Evolutionary conservation across 1,284 basidiomycete species (phyloP).

Genomic region (Rugosomyces carneus): DNA sequence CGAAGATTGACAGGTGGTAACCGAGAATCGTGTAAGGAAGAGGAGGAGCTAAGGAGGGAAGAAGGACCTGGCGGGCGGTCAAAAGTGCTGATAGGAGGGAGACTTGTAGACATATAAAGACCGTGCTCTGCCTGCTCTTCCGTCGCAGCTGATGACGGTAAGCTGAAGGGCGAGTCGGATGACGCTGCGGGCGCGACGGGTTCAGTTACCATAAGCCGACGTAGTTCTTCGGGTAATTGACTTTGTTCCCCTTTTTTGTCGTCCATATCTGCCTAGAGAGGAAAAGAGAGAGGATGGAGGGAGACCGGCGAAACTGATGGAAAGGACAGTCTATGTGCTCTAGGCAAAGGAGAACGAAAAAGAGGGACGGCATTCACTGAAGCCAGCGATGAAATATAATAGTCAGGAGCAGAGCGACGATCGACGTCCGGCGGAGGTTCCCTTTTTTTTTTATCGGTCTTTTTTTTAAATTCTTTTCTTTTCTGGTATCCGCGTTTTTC

Average conservation of each 20-base stretch:
- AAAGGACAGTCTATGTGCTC: constrained; percentile 2
- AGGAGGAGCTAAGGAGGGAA: constrained; percentile 10
- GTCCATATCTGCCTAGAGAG: constrained; percentile 25
- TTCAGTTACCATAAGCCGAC: constrained; percentile 24
- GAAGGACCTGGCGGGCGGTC: constrained; percentile 12
- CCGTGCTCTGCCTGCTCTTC: constrained; percentile 3
- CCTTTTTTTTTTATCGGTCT: neutral
- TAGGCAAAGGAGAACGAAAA: constrained; percentile 6
- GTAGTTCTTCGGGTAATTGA: constrained; percentile 38
- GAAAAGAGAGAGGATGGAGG: constrained; percentile 12
- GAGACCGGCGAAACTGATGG: neutral
- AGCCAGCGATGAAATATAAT: constrained; percentile 21
- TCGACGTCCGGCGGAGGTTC: constrained; percentile 27
- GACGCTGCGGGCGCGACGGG: constrained; percentile 30
- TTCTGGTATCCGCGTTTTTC: neutral
- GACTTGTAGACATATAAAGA: constrained; percentile 8
- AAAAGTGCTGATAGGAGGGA: constrained; percentile 15
- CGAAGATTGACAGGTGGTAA: constrained; percentile 6
- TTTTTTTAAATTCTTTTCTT: neutral
- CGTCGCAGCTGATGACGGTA: constrained; percentile 10
- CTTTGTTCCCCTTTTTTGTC: constrained; percentile 31
- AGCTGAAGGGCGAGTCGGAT: constrained; percentile 13
- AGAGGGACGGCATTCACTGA: constrained; percentile 24
- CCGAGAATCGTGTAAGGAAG: neutral
- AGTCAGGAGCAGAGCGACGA: constrained; percentile 21